Base-by-base conservation (phyloP, 1,284 basidiomycete genomes). In the Malassezia cuniculi region DNA sequence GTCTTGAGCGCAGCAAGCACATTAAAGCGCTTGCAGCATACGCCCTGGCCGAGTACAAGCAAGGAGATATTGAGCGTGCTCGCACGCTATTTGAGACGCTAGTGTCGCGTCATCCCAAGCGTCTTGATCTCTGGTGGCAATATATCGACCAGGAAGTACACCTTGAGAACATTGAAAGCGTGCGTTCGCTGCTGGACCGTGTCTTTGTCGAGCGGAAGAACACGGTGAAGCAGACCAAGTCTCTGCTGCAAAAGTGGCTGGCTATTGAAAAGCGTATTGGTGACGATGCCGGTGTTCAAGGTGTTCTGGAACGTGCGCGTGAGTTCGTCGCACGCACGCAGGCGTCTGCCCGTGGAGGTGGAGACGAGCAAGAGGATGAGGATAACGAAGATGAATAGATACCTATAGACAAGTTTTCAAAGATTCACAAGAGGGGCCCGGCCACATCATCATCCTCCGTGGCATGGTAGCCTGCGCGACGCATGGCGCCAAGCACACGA, bases 1-100 rank as follows among this genome's bases (percentile, higher is more conserved):
- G 81, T 58, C 72, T 97, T n/a, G 85, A 89, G 50, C 90, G 90
- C 71, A 75, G 79, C 17, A 87, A 97, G 69, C 94, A 99, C 68
- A 72, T 97, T 52, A 86, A 89, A 70, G 89, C 83, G 1, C 89
- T 95, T 50, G 81, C 83, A 27, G 82, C 81, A 58, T 94, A 95
- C 65, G 89, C 89, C 1, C 80, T 93, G 57, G 72, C 93, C 22
- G 93, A 99, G 69, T 99, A 94, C 71, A 87, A 83, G 68, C 71
- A 82, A 21, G 93, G 89, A 10, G 89, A 95, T 51, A 73, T 84
- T 2, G 93, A 99, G 69, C 78, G 90, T 33, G 93, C 87, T 15
- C 81, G 83, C 62, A 95, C 90, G 1, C 76, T 99, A 39, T 97
- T 94, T 49, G 93, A 97, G 67, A 93, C 90, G 25, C 82, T 99